A percentile compares a stretch with the other conserved stretches of the same genome.
Conservation (phyloP, 352 stramenopile genomes). For the Plasmopara muralis region DNA sequence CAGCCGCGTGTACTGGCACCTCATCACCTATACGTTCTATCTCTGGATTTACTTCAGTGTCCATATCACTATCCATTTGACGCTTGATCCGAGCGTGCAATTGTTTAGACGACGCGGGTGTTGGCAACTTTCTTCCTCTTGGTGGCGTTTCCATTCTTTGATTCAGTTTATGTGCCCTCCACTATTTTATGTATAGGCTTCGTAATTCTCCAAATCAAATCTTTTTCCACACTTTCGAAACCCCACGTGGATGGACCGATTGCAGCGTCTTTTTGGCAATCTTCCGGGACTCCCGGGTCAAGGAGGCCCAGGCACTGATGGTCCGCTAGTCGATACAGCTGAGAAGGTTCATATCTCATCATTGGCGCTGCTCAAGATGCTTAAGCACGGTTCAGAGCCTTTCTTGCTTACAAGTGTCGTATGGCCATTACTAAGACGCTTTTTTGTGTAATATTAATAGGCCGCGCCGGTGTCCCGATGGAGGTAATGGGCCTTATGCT, state of each 20-base stretch:
- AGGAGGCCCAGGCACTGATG: slow-evolving; percentile 73
- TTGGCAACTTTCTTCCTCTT: slow-evolving; percentile 32
- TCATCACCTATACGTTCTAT: slow-evolving; percentile 60
- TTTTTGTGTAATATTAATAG: slow-evolving; percentile 18
- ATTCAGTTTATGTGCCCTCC: slow-evolving; percentile 1
- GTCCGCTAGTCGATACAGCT: slow-evolving; percentile 92
- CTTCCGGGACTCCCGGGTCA: slow-evolving; percentile 68
- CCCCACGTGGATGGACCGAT: slow-evolving; percentile 55
- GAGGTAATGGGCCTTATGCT: slow-evolving; percentile 99
- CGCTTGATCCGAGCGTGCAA: slow-evolving; percentile 66
- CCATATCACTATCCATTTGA: slow-evolving; percentile 65
- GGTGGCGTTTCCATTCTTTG: slow-evolving; percentile 63
- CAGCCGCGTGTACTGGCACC: slow-evolving; percentile 45
- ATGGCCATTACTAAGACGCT: slow-evolving; percentile 5
- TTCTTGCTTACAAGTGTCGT: not conserved
- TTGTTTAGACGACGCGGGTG: slow-evolving; percentile 35
- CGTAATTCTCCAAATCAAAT: slow-evolving; percentile 11
- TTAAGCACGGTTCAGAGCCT: slow-evolving; percentile 92
- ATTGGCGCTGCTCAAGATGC: slow-evolving; percentile 99
- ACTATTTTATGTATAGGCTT: not conserved
- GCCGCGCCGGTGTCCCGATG: slow-evolving; percentile 98
- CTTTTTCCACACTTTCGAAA: not conserved
- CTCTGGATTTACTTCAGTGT: slow-evolving; percentile 47
- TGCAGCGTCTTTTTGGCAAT: slow-evolving; percentile 84
- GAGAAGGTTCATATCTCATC: slow-evolving; percentile 99